Percentiles rank a stretch among this genome's conserved stretches.
phyloP scores from a whole-genome alignment of 2,329 filamentous ascomycete genomes.

The Cordyceps cateniannulata region DNA sequence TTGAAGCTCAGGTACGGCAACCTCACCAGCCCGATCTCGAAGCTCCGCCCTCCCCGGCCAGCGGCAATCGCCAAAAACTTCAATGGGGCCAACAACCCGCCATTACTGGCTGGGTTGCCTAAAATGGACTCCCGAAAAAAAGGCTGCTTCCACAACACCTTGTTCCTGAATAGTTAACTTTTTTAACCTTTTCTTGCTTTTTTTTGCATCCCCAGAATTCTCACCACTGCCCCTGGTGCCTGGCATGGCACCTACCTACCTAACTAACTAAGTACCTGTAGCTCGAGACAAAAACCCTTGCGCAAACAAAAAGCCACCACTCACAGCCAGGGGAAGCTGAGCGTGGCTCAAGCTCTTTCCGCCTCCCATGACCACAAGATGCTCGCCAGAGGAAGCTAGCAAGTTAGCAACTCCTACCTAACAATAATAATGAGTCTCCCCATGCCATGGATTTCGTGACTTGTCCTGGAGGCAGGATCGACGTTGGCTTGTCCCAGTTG shows the following conservation, averaged over 20 bases:
- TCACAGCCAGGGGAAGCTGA: neutral
- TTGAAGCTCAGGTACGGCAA: neutral
- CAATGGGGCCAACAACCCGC: neutral
- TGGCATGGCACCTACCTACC: no score
- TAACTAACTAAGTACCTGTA: no score
- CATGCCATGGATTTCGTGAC: neutral
- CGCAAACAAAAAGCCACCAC: neutral
- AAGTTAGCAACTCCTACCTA: neutral
- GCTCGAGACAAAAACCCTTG: neutral
- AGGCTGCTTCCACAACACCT: neutral
- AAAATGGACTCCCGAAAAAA: slow-evolving; percentile 6
- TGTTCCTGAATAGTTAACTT: neutral
- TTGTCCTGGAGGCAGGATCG: neutral
- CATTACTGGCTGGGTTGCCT: neutral
- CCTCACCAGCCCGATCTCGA: neutral
- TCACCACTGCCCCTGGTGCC: neutral
- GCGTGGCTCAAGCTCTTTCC: slow-evolving; percentile 7
- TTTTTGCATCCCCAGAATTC: neutral
- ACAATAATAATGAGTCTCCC: neutral
- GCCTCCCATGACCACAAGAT: neutral
- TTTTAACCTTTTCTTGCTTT: no score
- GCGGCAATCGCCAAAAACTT: neutral
- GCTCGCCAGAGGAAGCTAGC: neutral
- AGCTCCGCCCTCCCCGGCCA: slow-evolving; percentile 2
- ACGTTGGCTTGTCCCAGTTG: neutral